Evolutionary conservation across 2,329 filamentous ascomycete genomes (phyloP), one percentile per base, ranked within the genome.

Genomic region (Ceratocystis diversiconidia): DNA sequence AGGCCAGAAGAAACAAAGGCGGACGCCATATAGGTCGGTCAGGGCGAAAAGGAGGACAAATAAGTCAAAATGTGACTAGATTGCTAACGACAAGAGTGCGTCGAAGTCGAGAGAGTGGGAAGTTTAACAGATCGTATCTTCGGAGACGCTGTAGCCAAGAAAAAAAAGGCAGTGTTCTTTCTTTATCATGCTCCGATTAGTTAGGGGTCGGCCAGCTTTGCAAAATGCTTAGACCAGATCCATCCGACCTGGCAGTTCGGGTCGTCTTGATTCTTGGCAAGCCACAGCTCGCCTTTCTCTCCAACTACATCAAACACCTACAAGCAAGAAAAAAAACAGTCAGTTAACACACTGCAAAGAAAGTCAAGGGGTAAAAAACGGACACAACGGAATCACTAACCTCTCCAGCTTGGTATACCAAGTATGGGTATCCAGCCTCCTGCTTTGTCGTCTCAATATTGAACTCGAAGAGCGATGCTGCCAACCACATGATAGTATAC

Each of bases 191-290:
- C 30, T 28, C 30, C 19, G 1, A 15, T 36, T 28, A 19, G 15
- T 62, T 73, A 79, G 65, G 76, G 75, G 72, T 84, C 82, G 61
- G 82, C 82, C 69, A 85, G 72, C 73, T 83, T 84, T 64, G 88
- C 88, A 79, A 99, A 99, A 77, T 99, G 94, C 75, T 96, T 96
- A 72, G 92, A 95, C 94, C 94, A 99, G 72, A 99, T 96, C 94
- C 94, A 99, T 63, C 94, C 94, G 43, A 97, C 86, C 69, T 85
- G 82, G 69, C 88, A 83, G 10, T 79, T 80, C 1, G 85, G 78
- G 74, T 99, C 94, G 72, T 99, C 94, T 76, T 99, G 94, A 73
- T 99, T 99, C 75, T 90, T 90, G 64, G 94, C 94, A 66, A 99
- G 84, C 94, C 94, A 99, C 61, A 97, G 82, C 78, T 99, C 94